Conservation (phyloP, 2,329 filamentous ascomycete genomes). For the Parasarocladium wereldwijsianum region DNA sequence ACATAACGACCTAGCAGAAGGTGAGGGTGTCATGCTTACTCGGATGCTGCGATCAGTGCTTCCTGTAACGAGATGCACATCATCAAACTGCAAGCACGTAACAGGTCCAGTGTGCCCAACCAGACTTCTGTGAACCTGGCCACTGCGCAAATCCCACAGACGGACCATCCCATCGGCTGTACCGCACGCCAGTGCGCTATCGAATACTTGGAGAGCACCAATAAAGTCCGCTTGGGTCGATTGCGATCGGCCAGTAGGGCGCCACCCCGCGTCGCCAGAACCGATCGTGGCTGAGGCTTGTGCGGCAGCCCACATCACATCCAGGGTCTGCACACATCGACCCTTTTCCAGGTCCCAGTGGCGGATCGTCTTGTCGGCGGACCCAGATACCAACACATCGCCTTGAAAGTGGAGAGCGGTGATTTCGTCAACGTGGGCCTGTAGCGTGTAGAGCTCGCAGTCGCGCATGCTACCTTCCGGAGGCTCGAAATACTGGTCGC, state of each 20-base stretch:
- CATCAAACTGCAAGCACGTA: constrained; percentile 90
- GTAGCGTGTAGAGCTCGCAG: constrained; percentile 75
- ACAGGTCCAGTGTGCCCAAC: constrained; percentile 93
- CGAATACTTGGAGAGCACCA: constrained; percentile 87
- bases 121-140: constrained; percentile 90
- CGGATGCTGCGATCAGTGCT: constrained; percentile 85
- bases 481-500: constrained; percentile 52
- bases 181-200: constrained; percentile 87
- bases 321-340: constrained; percentile 92
- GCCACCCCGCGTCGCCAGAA: constrained; percentile 52
- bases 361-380: constrained; percentile 88
- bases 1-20: too few species aligned
- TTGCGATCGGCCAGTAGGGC: constrained; percentile 48
- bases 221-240: constrained; percentile 75
- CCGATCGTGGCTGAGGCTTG: constrained; percentile 63
- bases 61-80: constrained; percentile 85
- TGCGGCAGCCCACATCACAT: constrained; percentile 95
- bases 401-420: constrained; percentile 85
- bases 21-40: constrained; percentile 46
- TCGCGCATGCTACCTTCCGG: constrained; percentile 73
- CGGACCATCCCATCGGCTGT: constrained; percentile 96
- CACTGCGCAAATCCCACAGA: constrained; percentile 90
- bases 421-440: constrained; percentile 85
- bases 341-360: constrained; percentile 97
- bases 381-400: constrained; percentile 85